Conservation (phyloP, 2,329 filamentous ascomycete genomes). For the Penicillium sp. region DNA sequence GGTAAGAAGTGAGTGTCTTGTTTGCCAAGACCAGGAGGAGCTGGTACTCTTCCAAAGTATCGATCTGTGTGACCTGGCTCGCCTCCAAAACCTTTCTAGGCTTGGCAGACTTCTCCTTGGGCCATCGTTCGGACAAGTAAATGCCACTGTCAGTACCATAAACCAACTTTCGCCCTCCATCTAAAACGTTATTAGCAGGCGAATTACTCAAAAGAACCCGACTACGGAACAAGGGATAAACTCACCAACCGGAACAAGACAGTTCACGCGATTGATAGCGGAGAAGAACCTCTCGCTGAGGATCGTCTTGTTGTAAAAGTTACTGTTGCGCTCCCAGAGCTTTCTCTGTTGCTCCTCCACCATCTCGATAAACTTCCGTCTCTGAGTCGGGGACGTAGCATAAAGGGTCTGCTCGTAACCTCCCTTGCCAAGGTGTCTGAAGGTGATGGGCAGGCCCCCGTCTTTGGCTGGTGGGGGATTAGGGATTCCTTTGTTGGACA, state of each 20-base stretch:
- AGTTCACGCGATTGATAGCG: conserved; percentile 84
- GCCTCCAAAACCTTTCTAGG: conserved; percentile 83
- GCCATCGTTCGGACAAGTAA: conserved; percentile 85
- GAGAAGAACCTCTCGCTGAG: conserved; percentile 88
- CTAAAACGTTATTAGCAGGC: conserved; percentile 46
- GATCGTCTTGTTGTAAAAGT: conserved; percentile 66
- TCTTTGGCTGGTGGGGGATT: conserved; percentile 59
- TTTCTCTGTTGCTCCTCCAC: conserved; percentile 89
- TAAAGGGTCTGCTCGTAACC: conserved; percentile 91
- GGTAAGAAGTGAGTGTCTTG: conserved; percentile 88
- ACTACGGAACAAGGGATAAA: conserved; percentile 11
- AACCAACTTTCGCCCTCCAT: conserved; percentile 90
- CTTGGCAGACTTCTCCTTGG: conserved; percentile 69
- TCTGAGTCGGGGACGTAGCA: conserved; percentile 76
- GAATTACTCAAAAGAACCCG: too few relatives aligned
- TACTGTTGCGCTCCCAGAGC: conserved; percentile 68
- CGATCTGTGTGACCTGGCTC: conserved; percentile 86
- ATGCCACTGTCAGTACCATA: conserved; percentile 94
- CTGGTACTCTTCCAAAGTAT: conserved; percentile 92
- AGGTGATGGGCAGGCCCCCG: conserved; percentile 83
- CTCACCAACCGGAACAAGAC: conserved; percentile 85
- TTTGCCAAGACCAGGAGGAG: conserved; percentile 88
- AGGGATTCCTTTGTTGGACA: conserved; percentile 57
- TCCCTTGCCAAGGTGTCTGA: conserved; percentile 90
- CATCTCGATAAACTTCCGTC: conserved; percentile 95